Conservation (phyloP, 331 rosid species). For the Acacia concinna region DNA sequence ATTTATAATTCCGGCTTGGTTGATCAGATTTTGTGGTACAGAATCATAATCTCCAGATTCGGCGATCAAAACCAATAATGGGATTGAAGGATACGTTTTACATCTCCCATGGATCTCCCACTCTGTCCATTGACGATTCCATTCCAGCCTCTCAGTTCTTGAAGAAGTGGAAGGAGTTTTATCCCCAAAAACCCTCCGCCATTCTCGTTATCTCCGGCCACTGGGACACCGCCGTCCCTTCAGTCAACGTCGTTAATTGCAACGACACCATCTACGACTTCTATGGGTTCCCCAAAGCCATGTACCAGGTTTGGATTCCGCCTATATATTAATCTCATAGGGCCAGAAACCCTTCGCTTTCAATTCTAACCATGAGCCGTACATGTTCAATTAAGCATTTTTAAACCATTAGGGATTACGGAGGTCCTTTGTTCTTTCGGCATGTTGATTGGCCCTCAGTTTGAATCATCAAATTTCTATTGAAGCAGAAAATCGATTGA, state of each 20-base stretch:
- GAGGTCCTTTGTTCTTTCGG: neutral
- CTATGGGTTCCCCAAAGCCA: constrained; percentile 61
- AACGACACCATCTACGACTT: constrained; percentile 78
- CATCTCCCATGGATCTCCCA: constrained; percentile 80
- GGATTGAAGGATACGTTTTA: constrained; percentile 55
- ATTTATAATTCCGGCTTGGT: neutral
- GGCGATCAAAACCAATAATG: neutral
- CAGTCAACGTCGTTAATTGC: constrained; percentile 51
- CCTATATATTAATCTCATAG: neutral
- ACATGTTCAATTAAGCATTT: neutral
- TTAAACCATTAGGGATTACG: neutral
- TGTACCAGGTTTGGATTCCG: constrained; percentile 61
- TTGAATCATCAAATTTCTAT: neutral
- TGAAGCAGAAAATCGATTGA: neutral
- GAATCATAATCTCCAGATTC: neutral
- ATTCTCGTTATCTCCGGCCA: constrained; percentile 69
- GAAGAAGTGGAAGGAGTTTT: constrained; percentile 52
- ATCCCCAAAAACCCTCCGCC: constrained; percentile 40
- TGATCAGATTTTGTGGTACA: neutral
- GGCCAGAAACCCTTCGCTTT: neutral
- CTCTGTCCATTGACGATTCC: constrained; percentile 56
- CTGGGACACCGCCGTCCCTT: constrained; percentile 67
- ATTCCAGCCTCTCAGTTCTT: constrained; percentile 55
- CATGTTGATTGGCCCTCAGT: neutral
- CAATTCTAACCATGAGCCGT: neutral